Base-by-base conservation (phyloP, 805 yeast genomes). In the Metschnikowia chrysomelidarum region DNA sequence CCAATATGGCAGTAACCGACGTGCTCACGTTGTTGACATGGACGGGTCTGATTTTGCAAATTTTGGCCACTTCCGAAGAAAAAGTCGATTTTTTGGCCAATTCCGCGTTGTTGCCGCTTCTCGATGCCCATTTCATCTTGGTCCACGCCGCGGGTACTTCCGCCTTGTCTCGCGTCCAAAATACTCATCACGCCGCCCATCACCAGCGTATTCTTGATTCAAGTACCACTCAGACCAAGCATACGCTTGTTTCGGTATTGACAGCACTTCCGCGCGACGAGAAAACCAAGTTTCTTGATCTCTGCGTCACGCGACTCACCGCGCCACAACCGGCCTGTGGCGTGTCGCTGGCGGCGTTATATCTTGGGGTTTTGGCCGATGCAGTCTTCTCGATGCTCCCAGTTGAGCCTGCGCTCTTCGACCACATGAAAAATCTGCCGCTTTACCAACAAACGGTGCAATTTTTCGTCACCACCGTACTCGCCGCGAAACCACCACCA, bases 11-110 rank as follows among this genome's bases (percentile, higher is more conserved):
- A 1, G 54, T 72, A 4, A 62, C 75, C 2, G 86, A 78, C 54
- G 62, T 79, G 41, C 53, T 78, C 44, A 70, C 80, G 19, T 56
- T 83, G 17, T 60, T 83, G 25, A 66, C 68, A 12, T 83, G 89
- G 88, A 57, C 67, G 29, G 66, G 69, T 53, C 54, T 30, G 49
- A 7, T 37, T 52, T 13, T 31, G 30, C 12, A 12, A 8, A 12
- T 5, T 47, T 25, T 30, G 21, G 39, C 39, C 16, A 31, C 39
- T 13, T 18, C 19, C 8, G 5, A 12, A n/a, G 50, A 19, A 24
- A 32, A 24, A 16, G 11, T 50, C 3, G 50, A 43, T 1, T 23
- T 47, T 14, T 60, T 65, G 27, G 48, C 54, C 12, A 30, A 26
- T 19, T 24, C 42, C 13, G 16, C 13, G 17, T 14, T 31, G 18